Evolutionary conservation across 345 rosid genomes (phyloP), one percentile per base, ranked within the genome.

Genomic region (Microthlaspi erraticum): DNA sequence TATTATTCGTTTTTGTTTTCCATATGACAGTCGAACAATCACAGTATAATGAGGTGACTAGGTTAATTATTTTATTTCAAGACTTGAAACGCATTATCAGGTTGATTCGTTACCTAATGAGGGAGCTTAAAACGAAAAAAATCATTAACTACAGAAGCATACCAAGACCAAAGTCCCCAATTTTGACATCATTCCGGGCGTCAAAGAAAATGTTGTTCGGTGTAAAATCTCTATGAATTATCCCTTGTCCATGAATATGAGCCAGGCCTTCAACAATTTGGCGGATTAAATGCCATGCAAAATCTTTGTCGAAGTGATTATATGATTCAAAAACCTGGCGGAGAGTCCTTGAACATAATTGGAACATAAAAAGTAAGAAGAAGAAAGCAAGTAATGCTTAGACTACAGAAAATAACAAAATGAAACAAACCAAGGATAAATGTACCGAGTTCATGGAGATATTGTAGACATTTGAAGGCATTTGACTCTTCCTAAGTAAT

Each of bases 121-220:
- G 52, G 32, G 60, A 64, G 19, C 29, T 44, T 26, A 36, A 49
- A 55, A 61, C 43, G n/a, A n/a, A n/a, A n/a, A 43, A 60, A 11
- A 29, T 59, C 67, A 78, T 50, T 23, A 69, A 23, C 75, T 46
- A 37, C 60, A 48, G 70, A 75, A 64, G 16, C 54, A 54, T 70
- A 93, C 98, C 98, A 64, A 93, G 94, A 54, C 98, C 98, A 66
- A 93, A 93, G 78, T 93, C 98, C 23, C 98, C 97, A 75, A 93
- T 93, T 80, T 93, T 93, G 68, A 93, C 81, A 70, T 93, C 98
- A 79, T 78, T 83, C 33, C 98, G 97, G 37, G 98, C 89, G 83
- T 87, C 97, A 82, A 93, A 93, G 74, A 93, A 93, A 61, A 93
- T 93, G 75, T 93, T 93, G 68, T 74, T 93, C 0, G 98, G 98